Conservation (phyloP, 352 stramenopile species). For the Phytophthora crassamura region DNA sequence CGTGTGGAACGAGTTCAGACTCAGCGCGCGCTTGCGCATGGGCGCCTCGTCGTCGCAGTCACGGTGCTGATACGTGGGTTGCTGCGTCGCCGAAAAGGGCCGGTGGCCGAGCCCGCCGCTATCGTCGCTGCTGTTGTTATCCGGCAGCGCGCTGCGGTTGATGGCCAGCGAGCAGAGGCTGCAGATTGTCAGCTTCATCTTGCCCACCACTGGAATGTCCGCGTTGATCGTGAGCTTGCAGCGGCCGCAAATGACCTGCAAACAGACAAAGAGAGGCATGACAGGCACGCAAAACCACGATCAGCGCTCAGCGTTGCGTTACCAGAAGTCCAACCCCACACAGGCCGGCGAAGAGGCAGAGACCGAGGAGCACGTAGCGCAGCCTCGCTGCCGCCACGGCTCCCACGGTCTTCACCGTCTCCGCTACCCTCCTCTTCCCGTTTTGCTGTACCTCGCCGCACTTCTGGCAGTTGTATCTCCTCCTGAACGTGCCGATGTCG, state of each 20-base stretch:
- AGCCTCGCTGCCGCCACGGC: not conserved
- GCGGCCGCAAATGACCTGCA: conserved; percentile 68
- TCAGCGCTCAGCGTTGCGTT: conserved; percentile 14
- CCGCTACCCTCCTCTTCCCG: conserved; percentile 1
- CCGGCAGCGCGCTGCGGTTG: conserved; percentile 67
- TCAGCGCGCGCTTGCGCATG: conserved; percentile 56
- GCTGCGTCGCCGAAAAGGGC: conserved; percentile 54
- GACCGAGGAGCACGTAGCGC: conserved; percentile 13
- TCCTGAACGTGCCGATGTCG: conserved; percentile 82
- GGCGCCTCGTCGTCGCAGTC: conserved; percentile 39
- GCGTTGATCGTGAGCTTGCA: conserved; percentile 81
- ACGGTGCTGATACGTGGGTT: conserved; percentile 36
- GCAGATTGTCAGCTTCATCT: conserved; percentile 90
- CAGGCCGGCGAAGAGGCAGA: conserved; percentile 8
- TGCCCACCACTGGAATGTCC: conserved; percentile 83
- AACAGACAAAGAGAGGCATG: conserved; percentile 19
- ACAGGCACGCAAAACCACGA: conserved; percentile 6
- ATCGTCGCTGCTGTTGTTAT: conserved; percentile 51
- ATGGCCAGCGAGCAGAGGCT: conserved; percentile 79
- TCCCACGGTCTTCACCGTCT: not conserved
- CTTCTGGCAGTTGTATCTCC: conserved; percentile 87
- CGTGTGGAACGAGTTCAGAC: conserved; percentile 83
- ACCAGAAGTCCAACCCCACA: conserved; percentile 13
- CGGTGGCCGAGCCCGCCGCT: conserved; percentile 42
- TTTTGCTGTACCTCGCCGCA: conserved; percentile 66